Evolutionary conservation across 2,329 filamentous ascomycete species (phyloP).

Genomic region (Furcasterigmium sp.): DNA sequence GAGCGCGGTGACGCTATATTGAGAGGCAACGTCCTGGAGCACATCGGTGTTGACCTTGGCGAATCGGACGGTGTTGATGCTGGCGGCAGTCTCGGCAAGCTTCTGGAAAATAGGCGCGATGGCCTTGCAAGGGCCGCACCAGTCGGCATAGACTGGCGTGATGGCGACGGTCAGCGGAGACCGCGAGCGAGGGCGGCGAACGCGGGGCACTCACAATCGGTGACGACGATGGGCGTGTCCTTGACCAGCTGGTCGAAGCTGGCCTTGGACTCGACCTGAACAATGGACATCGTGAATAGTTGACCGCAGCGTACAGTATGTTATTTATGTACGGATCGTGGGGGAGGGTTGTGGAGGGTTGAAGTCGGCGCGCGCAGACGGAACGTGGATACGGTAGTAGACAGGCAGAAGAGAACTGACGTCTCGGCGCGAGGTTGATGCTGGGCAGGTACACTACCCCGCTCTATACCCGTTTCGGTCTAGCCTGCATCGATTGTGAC

Average conservation of each 20-base stretch:
- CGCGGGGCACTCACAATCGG: slow-evolving; percentile 66
- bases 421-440: slow-evolving; percentile 7
- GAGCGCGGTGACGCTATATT: slow-evolving; percentile 70
- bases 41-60: slow-evolving; percentile 80
- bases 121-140: slow-evolving; percentile 77
- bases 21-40: slow-evolving; percentile 66
- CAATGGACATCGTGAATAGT: slow-evolving; percentile 18
- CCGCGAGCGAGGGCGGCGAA: slow-evolving; percentile 4
- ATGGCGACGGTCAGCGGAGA: slow-evolving; percentile 19
- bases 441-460: slow-evolving; percentile 8
- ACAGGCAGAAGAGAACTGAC: no score
- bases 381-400: slow-evolving; percentile 5
- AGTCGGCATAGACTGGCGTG: slow-evolving; percentile 76
- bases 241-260: slow-evolving; percentile 66
- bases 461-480: slow-evolving; percentile 9
- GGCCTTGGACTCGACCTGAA: slow-evolving; percentile 38
- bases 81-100: slow-evolving; percentile 65
- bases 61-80: slow-evolving; percentile 71
- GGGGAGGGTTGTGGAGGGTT: slow-evolving; percentile 19
- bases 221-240: slow-evolving; percentile 73
- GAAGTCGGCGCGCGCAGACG: not conserved
- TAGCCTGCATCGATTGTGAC: slow-evolving; percentile 2
- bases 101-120: slow-evolving; percentile 81
- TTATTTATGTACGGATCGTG: no score
- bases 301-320: no score